These are phyloP conservation scores for Lotmaria passim DNA, from an alignment of 208 protist species.

Conservation along the genomic window DNA sequence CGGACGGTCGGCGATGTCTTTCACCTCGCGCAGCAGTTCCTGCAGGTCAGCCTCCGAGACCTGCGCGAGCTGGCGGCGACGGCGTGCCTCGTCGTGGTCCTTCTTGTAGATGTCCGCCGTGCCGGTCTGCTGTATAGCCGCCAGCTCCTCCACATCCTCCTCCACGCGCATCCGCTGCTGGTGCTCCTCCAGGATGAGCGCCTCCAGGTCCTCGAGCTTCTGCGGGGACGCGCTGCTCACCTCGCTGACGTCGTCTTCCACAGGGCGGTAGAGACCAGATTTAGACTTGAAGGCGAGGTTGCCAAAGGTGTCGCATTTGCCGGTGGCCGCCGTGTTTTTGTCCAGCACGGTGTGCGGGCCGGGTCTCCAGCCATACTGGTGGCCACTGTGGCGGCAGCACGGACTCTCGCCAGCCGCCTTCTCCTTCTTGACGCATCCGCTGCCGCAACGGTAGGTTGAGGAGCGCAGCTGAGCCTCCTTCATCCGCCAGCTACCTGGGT, in stretches of 20 bases:
- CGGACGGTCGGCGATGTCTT: conserved; percentile 57
- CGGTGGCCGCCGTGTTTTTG: conserved; percentile 68
- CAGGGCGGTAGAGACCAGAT: conserved; percentile 20
- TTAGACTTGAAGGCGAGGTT: conserved; percentile 78
- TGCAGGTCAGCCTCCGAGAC: conserved; percentile 61
- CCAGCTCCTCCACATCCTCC: conserved; percentile 63
- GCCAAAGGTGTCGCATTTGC: conserved; percentile 82
- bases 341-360: conserved; percentile 68
- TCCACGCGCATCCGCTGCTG: conserved; percentile 58
- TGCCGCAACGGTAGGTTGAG: conserved; percentile 44
- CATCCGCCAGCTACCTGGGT: conserved; percentile 73
- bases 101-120: conserved; percentile 61
- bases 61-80: conserved; percentile 35
- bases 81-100: conserved; percentile 38
- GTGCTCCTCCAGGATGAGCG: conserved; percentile 77
- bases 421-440: conserved; percentile 47
- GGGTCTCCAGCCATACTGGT: conserved; percentile 66
- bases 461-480: conserved; percentile 65
- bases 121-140: conserved; percentile 45
- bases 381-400: conserved; percentile 63
- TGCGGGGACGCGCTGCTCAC: conserved; percentile 64
- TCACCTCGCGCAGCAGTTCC: conserved; percentile 67
- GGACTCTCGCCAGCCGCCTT: conserved; percentile 18
- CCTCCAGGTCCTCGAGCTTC: conserved; percentile 78
- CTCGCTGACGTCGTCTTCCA: conserved; percentile 54